Conservation (phyloP, 352 stramenopile species). For the Phytophthora boehmeriae region DNA sequence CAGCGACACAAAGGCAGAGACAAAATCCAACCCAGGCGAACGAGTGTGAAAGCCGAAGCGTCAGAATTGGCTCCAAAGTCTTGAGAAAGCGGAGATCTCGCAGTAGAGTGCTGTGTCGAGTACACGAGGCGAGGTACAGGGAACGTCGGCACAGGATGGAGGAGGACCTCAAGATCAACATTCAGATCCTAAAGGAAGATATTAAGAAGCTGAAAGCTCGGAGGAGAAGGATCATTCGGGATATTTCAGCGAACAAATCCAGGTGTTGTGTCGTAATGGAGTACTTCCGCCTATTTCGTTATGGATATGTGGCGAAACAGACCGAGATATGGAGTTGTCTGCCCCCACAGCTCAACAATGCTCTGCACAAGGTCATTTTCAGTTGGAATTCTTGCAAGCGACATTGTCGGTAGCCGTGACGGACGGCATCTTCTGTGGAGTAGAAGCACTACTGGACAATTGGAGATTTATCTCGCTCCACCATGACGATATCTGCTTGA, state of each 20-base stretch:
- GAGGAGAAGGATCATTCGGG: neutral
- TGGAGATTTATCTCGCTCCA: neutral
- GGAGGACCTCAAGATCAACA: neutral
- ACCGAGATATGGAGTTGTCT: too few species aligned
- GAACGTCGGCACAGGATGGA: neutral
- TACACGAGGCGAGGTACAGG: neutral
- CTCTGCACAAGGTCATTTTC: too few species aligned
- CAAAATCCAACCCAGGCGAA: too few species aligned
- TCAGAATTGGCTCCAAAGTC: neutral
- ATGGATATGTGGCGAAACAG: neutral
- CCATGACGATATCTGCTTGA: neutral
- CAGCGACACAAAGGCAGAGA: too few species aligned
- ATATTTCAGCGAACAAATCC: neutral
- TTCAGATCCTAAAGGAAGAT: neutral
- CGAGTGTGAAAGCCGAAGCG: too few species aligned
- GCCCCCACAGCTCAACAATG: too few species aligned
- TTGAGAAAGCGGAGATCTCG: neutral
- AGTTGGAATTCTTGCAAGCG: neutral
- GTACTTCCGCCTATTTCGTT: neutral
- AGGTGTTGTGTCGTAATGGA: neutral
- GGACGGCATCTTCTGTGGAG: neutral
- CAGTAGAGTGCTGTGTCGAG: neutral
- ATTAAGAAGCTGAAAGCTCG: neutral
- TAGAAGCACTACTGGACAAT: neutral
- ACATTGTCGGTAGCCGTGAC: neutral